Evolutionary conservation across 352 stramenopile genomes (phyloP), one percentile per base, ranked within the genome.

Genomic region (Pythium utonaiense): DNA sequence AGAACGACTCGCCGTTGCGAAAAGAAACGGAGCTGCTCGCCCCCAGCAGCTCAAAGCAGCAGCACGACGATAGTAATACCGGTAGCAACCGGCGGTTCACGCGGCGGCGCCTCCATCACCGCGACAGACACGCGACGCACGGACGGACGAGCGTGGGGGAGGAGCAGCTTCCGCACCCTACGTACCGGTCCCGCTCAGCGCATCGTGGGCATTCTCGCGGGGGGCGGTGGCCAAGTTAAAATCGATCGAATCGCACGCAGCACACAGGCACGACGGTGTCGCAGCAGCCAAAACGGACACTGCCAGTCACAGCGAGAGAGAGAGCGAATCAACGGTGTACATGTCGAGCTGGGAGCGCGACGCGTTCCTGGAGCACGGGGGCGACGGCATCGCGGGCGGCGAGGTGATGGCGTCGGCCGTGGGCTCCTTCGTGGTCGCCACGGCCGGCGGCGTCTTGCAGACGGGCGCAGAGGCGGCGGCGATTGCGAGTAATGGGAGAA

Each of bases 311-410:
- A 49, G 41, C 38, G 38, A 45, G 38, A 17, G 38, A 48, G 41
- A 49, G 40, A 48, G 6, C 27, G 19, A 49, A n/a, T n/a, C n/a
- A n/a, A n/a, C n/a, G n/a, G n/a, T n/a, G n/a, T n/a, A n/a, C n/a
- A 68, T 71, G 64, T 62, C 64, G 53, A 71, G 64, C 41, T 71
- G 58, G 65, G 65, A 64, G 50, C 65, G 59, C 34, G 59, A 71
- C 60, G 65, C 64, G 25, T 67, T 71, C 24, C 31, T 67, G 51
- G 45, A 53, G 38, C 52, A 53, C n/a, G n/a, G n/a, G 3, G 57
- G 60, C 3, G 57, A 65, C 21, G 31, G 14, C 33, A 16, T 25
- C 2, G 47, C 12, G 12, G 33, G 31, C 21, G 24, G 40, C 53
- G 58, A 57, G 51, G 59, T 41, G 19, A 63, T 63, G 57, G 38